Evolutionary conservation across 306 rosid species (phyloP).

Genomic region (Lithocarpus polystachyus): DNA sequence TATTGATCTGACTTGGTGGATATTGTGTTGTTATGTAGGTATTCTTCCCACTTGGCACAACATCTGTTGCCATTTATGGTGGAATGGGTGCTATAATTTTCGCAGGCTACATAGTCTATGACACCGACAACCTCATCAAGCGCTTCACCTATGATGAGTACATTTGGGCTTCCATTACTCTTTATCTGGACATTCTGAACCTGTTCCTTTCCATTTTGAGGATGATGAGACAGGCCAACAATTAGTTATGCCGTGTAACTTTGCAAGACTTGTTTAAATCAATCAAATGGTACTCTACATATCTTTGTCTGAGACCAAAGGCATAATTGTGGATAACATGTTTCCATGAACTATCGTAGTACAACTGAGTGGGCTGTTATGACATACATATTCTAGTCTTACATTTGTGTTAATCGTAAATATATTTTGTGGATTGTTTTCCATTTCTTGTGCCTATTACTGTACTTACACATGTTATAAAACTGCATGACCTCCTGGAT

Average conservation of each 20-base stretch:
- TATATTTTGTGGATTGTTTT: background rate
- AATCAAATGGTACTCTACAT: background rate
- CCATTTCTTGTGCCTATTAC: background rate
- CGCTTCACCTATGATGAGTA: constrained; percentile 84
- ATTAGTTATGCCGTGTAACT: constrained; percentile 32
- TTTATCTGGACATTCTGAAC: constrained; percentile 83
- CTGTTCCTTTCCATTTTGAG: constrained; percentile 84
- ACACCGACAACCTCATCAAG: constrained; percentile 85
- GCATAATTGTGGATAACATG: constrained; percentile 3
- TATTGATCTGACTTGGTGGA: constrained; percentile 16
- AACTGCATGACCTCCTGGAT: background rate
- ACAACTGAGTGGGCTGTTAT: background rate
- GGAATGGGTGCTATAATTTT: constrained; percentile 75
- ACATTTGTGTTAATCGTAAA: background rate
- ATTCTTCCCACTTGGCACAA: constrained; percentile 89
- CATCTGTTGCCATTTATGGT: constrained; percentile 65
- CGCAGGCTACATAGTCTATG: constrained; percentile 82
- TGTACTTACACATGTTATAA: background rate
- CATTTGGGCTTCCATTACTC: constrained; percentile 91
- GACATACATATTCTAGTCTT: background rate
- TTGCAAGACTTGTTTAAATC: background rate
- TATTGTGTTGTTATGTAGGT: constrained; percentile 38
- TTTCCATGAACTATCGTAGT: background rate
- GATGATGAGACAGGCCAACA: constrained; percentile 70
- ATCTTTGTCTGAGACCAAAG: constrained; percentile 5